Base-by-base conservation (phyloP, 495 filamentous ascomycete genomes). In the Neurospora terricola region DNA sequence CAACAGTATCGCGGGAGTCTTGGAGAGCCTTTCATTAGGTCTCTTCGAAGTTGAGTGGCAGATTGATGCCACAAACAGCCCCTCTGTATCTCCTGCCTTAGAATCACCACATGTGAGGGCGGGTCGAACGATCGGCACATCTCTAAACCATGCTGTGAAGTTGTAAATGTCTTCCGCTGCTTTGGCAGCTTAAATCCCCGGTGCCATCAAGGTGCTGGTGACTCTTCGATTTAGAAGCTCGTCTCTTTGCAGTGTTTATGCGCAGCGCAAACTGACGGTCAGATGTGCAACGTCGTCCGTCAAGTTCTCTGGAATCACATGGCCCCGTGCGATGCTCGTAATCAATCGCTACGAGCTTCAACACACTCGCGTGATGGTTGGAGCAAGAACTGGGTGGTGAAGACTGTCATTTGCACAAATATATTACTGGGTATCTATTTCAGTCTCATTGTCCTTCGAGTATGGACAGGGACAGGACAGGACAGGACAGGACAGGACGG, bases 31-130 rank as follows among this genome's bases (percentile, higher is more conserved):
- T 95, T 95, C 92, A 94, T 83, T 95, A 92, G 88, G 81, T 76
- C 75, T 72, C 84, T 84, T 81, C 78, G 72, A 75, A 81, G 78
- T 85, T 84, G 86, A 86, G 88, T 90, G 92, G 88, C 77, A 95
- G 91, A 95, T 82, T 76, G 83, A 91, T 66, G 27, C 27, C 27
- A 66, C 14, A 79, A 77, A 77, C 78, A 78, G 78, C 89, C 91
- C 88, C 90, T 91, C 92, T 91, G 93, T 97, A 97, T 97, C 93
- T 97, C 88, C 93, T 94, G 90, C 93, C 93, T 90, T 93, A 87
- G 92, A 91, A 90, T 87, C 78, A 86, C 30, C 82, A 87, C 84
- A 80, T 94, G 92, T 94, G 87, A 87, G 88, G 88, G 92, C 88
- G 89, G 92, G 89, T 95, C 92, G 92, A 86, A 86, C 79, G 81